These are phyloP conservation scores for Aspergillus conjunctus DNA, from an alignment of 495 filamentous ascomycete genomes.

Conservation along the genomic window DNA sequence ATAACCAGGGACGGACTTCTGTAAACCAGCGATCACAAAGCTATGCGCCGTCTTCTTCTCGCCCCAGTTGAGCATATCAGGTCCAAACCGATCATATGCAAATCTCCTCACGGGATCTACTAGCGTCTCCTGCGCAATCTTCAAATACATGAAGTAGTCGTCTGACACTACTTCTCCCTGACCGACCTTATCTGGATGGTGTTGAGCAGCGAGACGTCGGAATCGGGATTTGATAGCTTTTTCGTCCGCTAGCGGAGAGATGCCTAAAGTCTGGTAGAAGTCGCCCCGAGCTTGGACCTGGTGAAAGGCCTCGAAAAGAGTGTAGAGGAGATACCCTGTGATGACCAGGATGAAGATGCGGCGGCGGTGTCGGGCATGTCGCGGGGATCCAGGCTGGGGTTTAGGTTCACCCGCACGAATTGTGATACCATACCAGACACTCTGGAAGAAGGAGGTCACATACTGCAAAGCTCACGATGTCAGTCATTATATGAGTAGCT, in stretches of 20 bases:
- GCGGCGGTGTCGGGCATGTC: slow-evolving; percentile 70
- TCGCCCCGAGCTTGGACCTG: slow-evolving; percentile 67
- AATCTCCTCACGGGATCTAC: slow-evolving; percentile 77
- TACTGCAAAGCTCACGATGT: slow-evolving; percentile 52
- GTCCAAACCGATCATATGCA: slow-evolving; percentile 92
- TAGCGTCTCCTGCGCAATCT: slow-evolving; percentile 81
- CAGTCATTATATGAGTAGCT: background rate
- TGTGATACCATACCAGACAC: slow-evolving; percentile 82
- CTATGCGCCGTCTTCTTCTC: slow-evolving; percentile 72
- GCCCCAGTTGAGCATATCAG: slow-evolving; percentile 68
- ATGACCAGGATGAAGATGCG: slow-evolving; percentile 83
- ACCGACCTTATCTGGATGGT: slow-evolving; percentile 86
- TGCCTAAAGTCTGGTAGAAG: slow-evolving; percentile 75
- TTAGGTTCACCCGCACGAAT: slow-evolving; percentile 88
- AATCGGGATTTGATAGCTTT: slow-evolving; percentile 81
- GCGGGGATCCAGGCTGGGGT: slow-evolving; percentile 70
- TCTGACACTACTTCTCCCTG: slow-evolving; percentile 38
- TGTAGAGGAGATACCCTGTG: slow-evolving; percentile 82
- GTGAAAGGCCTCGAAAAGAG: slow-evolving; percentile 89
- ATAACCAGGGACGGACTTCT: slow-evolving; percentile 66
- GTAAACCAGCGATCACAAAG: slow-evolving; percentile 66
- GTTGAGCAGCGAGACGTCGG: slow-evolving; percentile 76
- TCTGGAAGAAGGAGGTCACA: slow-evolving; percentile 76
- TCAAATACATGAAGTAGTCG: slow-evolving; percentile 77
- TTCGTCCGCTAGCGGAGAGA: slow-evolving; percentile 69